Evolutionary conservation across 768 basidiomycete genomes (phyloP).

Genomic region (Rhizopogon roseolus): DNA sequence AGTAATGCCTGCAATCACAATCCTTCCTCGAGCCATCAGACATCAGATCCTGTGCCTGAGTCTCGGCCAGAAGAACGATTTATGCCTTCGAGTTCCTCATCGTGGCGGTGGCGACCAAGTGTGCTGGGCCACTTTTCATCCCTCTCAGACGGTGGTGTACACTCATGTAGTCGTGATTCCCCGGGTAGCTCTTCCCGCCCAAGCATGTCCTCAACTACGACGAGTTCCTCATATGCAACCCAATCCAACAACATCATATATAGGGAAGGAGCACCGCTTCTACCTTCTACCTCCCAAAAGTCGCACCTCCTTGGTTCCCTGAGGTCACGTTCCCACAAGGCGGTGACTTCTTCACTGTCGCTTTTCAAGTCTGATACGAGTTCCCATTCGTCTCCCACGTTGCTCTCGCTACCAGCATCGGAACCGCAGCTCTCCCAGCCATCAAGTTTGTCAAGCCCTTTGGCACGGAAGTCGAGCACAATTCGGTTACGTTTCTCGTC

Average conservation of each 20-base stretch:
- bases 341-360: conserved; percentile 26
- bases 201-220: conserved; percentile 58
- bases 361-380: conserved; percentile 23
- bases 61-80: conserved; percentile 7
- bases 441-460: conserved; percentile 22
- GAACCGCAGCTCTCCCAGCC: conserved; percentile 36
- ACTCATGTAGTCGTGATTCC: conserved; percentile 37
- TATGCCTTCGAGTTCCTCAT: conserved; percentile 16
- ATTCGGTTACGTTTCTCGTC: conserved; percentile 27
- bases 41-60: conserved; percentile 25
- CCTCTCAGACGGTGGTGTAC: conserved; percentile 39
- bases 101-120: conserved; percentile 58
- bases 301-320: conserved; percentile 29
- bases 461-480: conserved; percentile 25
- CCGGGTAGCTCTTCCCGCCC: conserved; percentile 43
- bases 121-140: conserved; percentile 61
- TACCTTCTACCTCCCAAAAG: conserved; percentile 32
- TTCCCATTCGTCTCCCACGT: conserved; percentile 27
- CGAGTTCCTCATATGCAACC: conserved; percentile 42
- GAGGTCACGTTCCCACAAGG: conserved; percentile 23
- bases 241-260: conserved; percentile 32
- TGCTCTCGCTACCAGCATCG: conserved; percentile 35
- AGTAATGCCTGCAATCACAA: conserved; percentile 33
- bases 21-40: conserved; percentile 47
- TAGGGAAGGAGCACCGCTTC: conserved; percentile 32